These are phyloP conservation scores for Termitomyces sp. DNA, from an alignment of 768 basidiomycete species.

Conservation along the genomic window DNA sequence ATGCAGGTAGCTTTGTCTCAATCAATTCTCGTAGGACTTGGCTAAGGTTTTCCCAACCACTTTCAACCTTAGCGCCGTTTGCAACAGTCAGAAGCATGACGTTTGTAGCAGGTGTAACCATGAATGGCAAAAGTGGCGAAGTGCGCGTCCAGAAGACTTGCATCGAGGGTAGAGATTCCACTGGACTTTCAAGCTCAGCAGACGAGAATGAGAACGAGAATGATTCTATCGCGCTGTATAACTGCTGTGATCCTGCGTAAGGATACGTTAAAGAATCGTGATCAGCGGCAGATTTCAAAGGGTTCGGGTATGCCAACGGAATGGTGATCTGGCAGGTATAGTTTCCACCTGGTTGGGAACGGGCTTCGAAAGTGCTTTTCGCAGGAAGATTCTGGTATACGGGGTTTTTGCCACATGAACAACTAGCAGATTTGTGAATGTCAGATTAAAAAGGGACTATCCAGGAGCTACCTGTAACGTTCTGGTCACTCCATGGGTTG, in stretches of 20 bases:
- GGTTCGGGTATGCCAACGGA: slow-evolving; percentile 17
- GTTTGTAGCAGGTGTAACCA: slow-evolving; percentile 9
- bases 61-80: slow-evolving; percentile 10
- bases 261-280: slow-evolving; percentile 9
- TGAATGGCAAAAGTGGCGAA: slow-evolving; percentile 12
- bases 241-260: slow-evolving; percentile 9
- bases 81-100: slow-evolving; percentile 9
- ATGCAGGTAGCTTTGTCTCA: slow-evolving; percentile 7
- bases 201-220: slow-evolving; percentile 16
- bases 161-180: slow-evolving; percentile 7
- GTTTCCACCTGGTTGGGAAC: slow-evolving; percentile 10
- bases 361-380: slow-evolving; percentile 5
- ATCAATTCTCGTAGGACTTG: slow-evolving; percentile 3
- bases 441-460: background rate
- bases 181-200: slow-evolving; percentile 1
- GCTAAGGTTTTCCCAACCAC: slow-evolving; percentile 8
- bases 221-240: slow-evolving; percentile 16
- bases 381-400: slow-evolving; percentile 15
- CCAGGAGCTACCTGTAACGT: slow-evolving; percentile 10
- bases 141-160: slow-evolving; percentile 14
- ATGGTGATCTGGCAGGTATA: slow-evolving; percentile 13
- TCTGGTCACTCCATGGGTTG: slow-evolving; percentile 14
- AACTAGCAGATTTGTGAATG: background rate
- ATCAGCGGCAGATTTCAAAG: slow-evolving; percentile 8
- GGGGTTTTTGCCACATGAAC: slow-evolving; percentile 18